Base-by-base conservation (phyloP, 1,284 basidiomycete genomes). In the Athelia psychrophila region DNA sequence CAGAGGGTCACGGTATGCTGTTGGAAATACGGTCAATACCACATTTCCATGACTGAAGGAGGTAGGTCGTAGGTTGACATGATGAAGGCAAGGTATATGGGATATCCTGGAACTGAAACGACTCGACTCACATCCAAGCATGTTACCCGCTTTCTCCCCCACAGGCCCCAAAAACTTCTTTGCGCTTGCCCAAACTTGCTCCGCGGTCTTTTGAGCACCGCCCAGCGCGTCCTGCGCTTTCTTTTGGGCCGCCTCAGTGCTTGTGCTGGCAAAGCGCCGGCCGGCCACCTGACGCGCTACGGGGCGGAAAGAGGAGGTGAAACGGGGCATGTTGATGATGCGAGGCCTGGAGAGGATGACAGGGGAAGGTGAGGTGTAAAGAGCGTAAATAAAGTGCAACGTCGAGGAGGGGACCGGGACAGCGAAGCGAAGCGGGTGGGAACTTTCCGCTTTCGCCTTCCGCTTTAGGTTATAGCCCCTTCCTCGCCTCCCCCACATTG, bases 1-100 rank as follows among this genome's bases (percentile, higher is more conserved):
- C 50, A 95, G 60, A 16, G 94, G 93, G 66, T 91, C 80, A 58
- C 84, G 83, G 77, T 95, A 94, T 27, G 84, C 93, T 95, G 64
- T 30, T 30, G 27, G 5, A 13, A 30, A 30, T 30, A 30, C 27
- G 27, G 27, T 5, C 5, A 30, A 6, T 13, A 30, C 6, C 27
- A 30, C 27, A 30, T 30, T 30, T 5, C 13, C n/a, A n/a, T n/a
- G n/a, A n/a, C n/a, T 30, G 13, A 13, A 30, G 27, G 27, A 30
- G 13, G 27, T 6, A 13, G 6, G 13, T 5, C 13, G 27, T 30
- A 5, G 27, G 27, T 6, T 5, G 27, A 30, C 5, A 13, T 30
- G 13, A 6, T 30, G 27, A 13, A 30, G 13, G 27, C 6, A 13
- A 13, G 27, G 6, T 30, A 6, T 5, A 30, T 6, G 13, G 27